Evolutionary conservation across 2,329 filamentous ascomycete genomes (phyloP).

Genomic region (Rutstroemia sp.): DNA sequence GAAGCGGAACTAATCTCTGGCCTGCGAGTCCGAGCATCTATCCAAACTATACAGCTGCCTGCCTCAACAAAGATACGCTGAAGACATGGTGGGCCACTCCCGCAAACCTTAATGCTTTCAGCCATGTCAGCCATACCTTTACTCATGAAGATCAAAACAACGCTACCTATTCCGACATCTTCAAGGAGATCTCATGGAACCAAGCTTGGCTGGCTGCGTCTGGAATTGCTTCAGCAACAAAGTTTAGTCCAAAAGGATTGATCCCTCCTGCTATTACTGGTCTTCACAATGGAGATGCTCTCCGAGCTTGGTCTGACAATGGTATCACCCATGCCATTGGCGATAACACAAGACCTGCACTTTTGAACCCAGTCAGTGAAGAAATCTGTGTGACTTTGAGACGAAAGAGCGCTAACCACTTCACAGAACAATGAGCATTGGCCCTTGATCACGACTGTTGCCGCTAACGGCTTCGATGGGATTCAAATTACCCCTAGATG

Average conservation of each 20-base stretch:
- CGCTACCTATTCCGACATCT: slow-evolving; percentile 49
- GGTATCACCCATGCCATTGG: slow-evolving; percentile 55
- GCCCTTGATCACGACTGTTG: slow-evolving; percentile 45
- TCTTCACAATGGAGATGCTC: slow-evolving; percentile 55
- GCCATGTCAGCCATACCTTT: slow-evolving; percentile 56
- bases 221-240: slow-evolving; percentile 38
- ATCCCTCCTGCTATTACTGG: slow-evolving; percentile 59
- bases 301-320: slow-evolving; percentile 50
- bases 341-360: slow-evolving; percentile 50
- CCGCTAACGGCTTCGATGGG: slow-evolving; percentile 45
- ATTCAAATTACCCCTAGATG: slow-evolving; percentile 52
- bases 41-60: slow-evolving; percentile 28
- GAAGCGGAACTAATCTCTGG: slow-evolving; percentile 44
- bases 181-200: slow-evolving; percentile 53
- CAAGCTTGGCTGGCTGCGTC: slow-evolving; percentile 49
- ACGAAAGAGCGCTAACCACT: background rate
- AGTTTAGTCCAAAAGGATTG: slow-evolving; percentile 46
- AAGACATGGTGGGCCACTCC: slow-evolving; percentile 46
- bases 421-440: slow-evolving; percentile 37
- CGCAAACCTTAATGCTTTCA: slow-evolving; percentile 45
- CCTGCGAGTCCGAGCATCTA: slow-evolving; percentile 28
- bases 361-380: slow-evolving; percentile 43
- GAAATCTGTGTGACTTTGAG: background rate
- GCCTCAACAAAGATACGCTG: slow-evolving; percentile 42
- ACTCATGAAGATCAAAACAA: slow-evolving; percentile 53